A percentile compares a stretch with the other conserved stretches of the same genome.
Evolutionary conservation across 371 early-diverging fungal genomes (phyloP).

Genomic region (Mucor mucedo): DNA sequence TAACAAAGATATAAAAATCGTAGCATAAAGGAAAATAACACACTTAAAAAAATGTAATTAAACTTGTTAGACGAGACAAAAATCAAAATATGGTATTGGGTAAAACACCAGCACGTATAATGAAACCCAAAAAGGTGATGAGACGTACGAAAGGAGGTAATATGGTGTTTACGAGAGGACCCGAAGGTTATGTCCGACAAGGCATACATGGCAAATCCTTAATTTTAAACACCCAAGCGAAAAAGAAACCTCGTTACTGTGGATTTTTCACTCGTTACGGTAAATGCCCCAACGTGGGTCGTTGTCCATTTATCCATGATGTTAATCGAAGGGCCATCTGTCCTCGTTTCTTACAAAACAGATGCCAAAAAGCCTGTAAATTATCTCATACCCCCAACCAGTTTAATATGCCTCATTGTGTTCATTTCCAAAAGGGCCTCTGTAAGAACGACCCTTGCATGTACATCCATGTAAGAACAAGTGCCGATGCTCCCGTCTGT

Average conservation of each 20-base stretch:
- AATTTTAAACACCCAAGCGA: conserved; percentile 30
- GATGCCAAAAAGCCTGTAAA: conserved; percentile 49
- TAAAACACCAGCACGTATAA: conserved; percentile 10
- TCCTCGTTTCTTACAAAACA: conserved; percentile 53
- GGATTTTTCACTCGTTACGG: conserved; percentile 54
- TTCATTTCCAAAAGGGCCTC: conserved; percentile 56
- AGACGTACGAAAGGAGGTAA: conserved; percentile 44
- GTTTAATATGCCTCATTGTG: conserved; percentile 58
- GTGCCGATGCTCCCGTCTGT: conserved; percentile 60
- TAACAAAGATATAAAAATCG: background rate
- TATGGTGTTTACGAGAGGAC: conserved; percentile 38
- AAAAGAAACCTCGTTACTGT: conserved; percentile 32
- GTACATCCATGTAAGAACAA: conserved; percentile 58
- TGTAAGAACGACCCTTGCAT: conserved; percentile 56
- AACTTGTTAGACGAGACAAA: conserved; percentile 14
- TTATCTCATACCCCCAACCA: conserved; percentile 57
- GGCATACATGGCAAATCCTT: conserved; percentile 41
- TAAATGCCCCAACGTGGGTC: conserved; percentile 31
- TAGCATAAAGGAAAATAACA: too few relatives aligned
- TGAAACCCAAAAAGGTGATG: conserved; percentile 20
- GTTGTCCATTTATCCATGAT: conserved; percentile 57
- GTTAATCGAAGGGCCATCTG: conserved; percentile 60
- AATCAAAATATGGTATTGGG: conserved; percentile 34
- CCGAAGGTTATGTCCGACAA: conserved; percentile 51
- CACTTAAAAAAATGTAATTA: background rate